phyloP scores from a whole-genome alignment of 1,284 basidiomycete genomes.

The Phylloboletellus chloephorus region DNA sequence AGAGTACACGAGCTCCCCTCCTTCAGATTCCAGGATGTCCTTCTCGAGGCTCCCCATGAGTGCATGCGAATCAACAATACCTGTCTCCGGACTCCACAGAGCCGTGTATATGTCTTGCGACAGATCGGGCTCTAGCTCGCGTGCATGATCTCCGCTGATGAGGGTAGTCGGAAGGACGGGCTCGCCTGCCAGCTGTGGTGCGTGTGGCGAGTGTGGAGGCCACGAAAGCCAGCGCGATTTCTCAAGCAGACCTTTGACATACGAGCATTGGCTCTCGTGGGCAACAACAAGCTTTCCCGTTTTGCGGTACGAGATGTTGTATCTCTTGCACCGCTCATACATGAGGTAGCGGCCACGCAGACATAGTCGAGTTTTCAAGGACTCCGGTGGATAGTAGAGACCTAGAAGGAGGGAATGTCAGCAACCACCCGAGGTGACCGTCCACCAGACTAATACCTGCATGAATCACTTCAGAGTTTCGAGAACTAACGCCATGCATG shows the following conservation, averaged over 20 bases:
- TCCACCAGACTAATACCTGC: constrained; percentile 49
- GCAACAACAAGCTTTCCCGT: constrained; percentile 90
- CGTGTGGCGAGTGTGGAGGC: constrained; percentile 39
- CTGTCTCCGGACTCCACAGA: constrained; percentile 82
- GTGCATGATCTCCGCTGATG: constrained; percentile 68
- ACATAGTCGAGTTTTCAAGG: constrained; percentile 85
- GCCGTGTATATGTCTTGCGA: constrained; percentile 67
- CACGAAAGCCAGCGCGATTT: constrained; percentile 55
- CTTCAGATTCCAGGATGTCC: constrained; percentile 69
- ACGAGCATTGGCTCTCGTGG: constrained; percentile 54
- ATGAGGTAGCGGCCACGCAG: constrained; percentile 82
- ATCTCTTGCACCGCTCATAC: constrained; percentile 69
- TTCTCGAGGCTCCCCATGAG: constrained; percentile 76
- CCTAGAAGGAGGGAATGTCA: constrained; percentile 37
- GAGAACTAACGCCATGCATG: constrained; percentile 52
- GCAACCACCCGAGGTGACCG: background rate
- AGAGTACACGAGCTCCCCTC: constrained; percentile 73
- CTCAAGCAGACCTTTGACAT: constrained; percentile 64
- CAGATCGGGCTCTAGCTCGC: constrained; percentile 78
- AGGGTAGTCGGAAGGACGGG: constrained; percentile 61
- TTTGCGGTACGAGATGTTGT: constrained; percentile 66
- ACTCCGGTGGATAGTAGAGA: constrained; percentile 78
- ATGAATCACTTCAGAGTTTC: constrained; percentile 96
- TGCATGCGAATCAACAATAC: constrained; percentile 86
- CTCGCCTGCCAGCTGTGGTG: constrained; percentile 16